Conservation (phyloP, 495 filamentous ascomycete species). For the Annulohypoxylon stygium region DNA sequence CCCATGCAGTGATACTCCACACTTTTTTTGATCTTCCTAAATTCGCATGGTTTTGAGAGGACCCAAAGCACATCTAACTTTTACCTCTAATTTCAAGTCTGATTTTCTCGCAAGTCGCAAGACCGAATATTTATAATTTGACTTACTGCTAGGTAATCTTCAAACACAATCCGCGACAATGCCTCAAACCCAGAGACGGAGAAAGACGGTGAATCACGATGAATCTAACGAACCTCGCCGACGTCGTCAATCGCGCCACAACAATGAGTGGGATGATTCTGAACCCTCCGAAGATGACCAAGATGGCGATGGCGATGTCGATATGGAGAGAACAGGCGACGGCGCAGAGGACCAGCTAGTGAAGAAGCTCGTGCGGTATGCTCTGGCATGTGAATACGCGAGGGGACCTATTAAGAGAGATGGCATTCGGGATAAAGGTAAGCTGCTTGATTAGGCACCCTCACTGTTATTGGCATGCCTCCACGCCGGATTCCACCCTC, state of each 20-base stretch:
- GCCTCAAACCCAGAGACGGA: slow-evolving; percentile 48
- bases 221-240: slow-evolving; percentile 30
- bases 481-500: no score
- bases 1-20: neutral
- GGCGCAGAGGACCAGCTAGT: slow-evolving; percentile 73
- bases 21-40: no score
- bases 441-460: neutral
- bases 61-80: no score
- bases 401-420: slow-evolving; percentile 79
- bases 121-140: neutral
- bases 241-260: slow-evolving; percentile 45
- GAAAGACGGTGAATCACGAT: slow-evolving; percentile 38
- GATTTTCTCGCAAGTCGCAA: neutral
- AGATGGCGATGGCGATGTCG: slow-evolving; percentile 54
- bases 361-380: slow-evolving; percentile 92
- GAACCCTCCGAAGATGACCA: slow-evolving; percentile 51
- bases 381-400: slow-evolving; percentile 88
- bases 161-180: slow-evolving; percentile 21
- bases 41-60: no score
- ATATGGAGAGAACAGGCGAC: slow-evolving; percentile 49
- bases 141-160: neutral
- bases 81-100: no score
- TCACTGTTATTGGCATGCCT: neutral
- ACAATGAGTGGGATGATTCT: slow-evolving; percentile 50
- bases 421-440: slow-evolving; percentile 82